Percentiles rank a stretch among this genome's conserved stretches.
These are phyloP conservation scores for Fraxinus dipetala DNA, from an alignment of 305 asterid genomes.

Conservation along the genomic window DNA sequence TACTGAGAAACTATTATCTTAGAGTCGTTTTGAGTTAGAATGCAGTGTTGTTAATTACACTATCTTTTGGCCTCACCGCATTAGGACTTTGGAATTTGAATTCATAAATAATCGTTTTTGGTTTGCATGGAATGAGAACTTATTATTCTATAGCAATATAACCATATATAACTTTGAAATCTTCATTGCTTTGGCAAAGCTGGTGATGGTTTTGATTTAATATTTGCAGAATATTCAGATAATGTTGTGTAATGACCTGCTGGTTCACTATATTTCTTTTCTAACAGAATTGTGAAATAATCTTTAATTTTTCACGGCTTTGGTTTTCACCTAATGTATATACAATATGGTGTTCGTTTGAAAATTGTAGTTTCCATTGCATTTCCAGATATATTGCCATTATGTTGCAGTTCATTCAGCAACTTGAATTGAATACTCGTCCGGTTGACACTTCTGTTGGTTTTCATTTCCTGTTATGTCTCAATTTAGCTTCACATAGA, in stretches of 20 bases:
- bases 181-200: constrained; percentile 3
- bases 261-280: neutral
- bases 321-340: neutral
- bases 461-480: constrained; percentile 3
- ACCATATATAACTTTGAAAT: constrained; percentile 5
- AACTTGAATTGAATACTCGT: neutral
- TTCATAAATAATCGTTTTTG: neutral
- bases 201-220: constrained; percentile 12
- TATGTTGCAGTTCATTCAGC: constrained; percentile 1
- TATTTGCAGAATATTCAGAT: constrained; percentile 12
- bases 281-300: neutral
- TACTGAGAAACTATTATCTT: neutral
- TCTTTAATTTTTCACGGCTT: constrained; percentile 1
- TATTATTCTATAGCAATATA: neutral
- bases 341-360: constrained; percentile 6
- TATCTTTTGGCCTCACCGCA: neutral
- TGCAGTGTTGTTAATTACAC: neutral
- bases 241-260: constrained; percentile 8
- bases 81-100: neutral
- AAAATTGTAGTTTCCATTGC: constrained; percentile 1
- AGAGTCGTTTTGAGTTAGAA: constrained; percentile 8
- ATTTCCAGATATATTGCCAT: neutral
- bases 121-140: neutral
- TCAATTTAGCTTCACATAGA: constrained; percentile 4
- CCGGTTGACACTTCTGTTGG: neutral